Evolutionary conservation across 805 yeast genomes (phyloP).

Genomic region (Sugiyamaella qingdaonensis): DNA sequence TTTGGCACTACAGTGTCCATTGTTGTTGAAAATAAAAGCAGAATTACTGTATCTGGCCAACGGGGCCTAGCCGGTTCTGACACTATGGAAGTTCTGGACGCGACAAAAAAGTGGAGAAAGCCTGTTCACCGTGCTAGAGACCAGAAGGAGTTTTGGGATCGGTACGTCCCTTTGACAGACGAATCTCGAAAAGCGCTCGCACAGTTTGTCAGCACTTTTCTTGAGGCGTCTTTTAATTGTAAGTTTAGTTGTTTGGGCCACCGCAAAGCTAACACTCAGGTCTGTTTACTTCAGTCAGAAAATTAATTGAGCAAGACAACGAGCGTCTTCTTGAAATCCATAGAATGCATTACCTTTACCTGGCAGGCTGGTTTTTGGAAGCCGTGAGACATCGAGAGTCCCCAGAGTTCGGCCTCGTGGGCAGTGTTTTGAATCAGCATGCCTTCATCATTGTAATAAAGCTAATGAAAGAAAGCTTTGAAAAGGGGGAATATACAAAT

Average conservation of each 20-base stretch:
- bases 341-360: slow-evolving; percentile 48
- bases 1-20: slow-evolving; percentile 84
- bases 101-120: slow-evolving; percentile 61
- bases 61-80: slow-evolving; percentile 51
- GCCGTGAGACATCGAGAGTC: slow-evolving; percentile 46
- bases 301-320: slow-evolving; percentile 40
- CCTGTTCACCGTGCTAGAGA: slow-evolving; percentile 20
- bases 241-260: not conserved
- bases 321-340: slow-evolving; percentile 26
- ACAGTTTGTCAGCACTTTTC: slow-evolving; percentile 52
- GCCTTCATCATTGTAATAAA: slow-evolving; percentile 51
- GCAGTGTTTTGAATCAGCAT: slow-evolving; percentile 52
- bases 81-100: slow-evolving; percentile 62
- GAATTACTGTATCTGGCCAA: slow-evolving; percentile 71
- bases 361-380: slow-evolving; percentile 71
- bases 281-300: slow-evolving; percentile 52
- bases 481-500: slow-evolving; percentile 33
- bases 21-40: slow-evolving; percentile 53
- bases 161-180: slow-evolving; percentile 22
- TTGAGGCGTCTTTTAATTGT: slow-evolving; percentile 70
- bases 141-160: slow-evolving; percentile 21
- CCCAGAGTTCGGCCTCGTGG: slow-evolving; percentile 33
- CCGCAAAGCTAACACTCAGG: slow-evolving; percentile 1
- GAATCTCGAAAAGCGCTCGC: slow-evolving; percentile 33
- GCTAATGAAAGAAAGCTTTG: slow-evolving; percentile 36